Evolutionary conservation across 2,329 filamentous ascomycete species (phyloP).

Genomic region (Beauveria australis): DNA sequence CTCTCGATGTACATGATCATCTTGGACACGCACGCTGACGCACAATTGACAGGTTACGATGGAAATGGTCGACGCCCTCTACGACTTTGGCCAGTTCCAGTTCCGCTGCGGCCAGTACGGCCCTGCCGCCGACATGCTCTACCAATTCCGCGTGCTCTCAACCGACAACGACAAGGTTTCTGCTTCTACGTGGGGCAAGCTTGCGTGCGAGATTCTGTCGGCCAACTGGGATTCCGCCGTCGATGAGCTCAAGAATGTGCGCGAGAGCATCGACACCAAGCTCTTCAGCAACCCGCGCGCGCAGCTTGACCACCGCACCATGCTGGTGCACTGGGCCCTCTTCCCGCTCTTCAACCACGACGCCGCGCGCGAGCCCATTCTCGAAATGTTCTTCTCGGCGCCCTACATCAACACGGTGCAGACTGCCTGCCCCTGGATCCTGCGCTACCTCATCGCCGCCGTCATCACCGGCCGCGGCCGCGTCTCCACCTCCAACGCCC

Average conservation of each 20-base stretch:
- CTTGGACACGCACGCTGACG: too few relatives aligned
- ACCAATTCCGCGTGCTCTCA: slow-evolving; percentile 95
- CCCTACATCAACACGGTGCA: slow-evolving; percentile 99
- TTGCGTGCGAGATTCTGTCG: slow-evolving; percentile 90
- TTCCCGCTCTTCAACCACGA: slow-evolving; percentile 99
- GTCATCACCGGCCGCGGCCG: slow-evolving; percentile 89
- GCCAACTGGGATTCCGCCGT: slow-evolving; percentile 92
- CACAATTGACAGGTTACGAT: slow-evolving; percentile 56
- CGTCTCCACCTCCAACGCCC: slow-evolving; percentile 67
- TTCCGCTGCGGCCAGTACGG: slow-evolving; percentile 95
- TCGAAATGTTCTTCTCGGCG: slow-evolving; percentile 94
- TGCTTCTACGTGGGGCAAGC: slow-evolving; percentile 93
- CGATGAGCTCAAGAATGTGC: slow-evolving; percentile 84
- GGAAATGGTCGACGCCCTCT: slow-evolving; percentile 93
- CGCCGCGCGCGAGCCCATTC: slow-evolving; percentile 76
- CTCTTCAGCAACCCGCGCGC: slow-evolving; percentile 94
- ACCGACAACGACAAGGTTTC: slow-evolving; percentile 98
- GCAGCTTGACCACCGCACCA: slow-evolving; percentile 92
- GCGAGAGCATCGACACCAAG: slow-evolving; percentile 86
- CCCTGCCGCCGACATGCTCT: slow-evolving; percentile 83
- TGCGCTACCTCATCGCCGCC: slow-evolving; percentile 86
- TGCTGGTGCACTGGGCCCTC: slow-evolving; percentile 96
- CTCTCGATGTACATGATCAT: too few relatives aligned
- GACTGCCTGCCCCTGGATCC: slow-evolving; percentile 91
- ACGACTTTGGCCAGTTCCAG: slow-evolving; percentile 94